Evolutionary conservation across 495 filamentous ascomycete genomes (phyloP).

Genomic region (Aspergillus leporis): DNA sequence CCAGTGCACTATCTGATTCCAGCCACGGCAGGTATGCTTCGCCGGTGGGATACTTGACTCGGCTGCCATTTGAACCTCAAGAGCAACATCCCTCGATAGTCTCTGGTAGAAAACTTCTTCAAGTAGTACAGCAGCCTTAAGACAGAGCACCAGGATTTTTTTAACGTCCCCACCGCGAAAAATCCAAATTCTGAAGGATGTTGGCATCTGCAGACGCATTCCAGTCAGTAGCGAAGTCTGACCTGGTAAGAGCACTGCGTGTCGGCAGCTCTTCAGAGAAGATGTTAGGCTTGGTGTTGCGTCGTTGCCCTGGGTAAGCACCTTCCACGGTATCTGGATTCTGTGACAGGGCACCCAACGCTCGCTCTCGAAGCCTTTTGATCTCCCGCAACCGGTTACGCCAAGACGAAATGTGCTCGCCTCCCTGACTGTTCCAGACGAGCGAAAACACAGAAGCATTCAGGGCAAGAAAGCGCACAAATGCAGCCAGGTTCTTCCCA

Average conservation of each 20-base stretch:
- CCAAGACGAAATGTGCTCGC: slow-evolving; percentile 89
- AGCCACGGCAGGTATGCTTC: too few relatives aligned
- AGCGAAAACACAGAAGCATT: slow-evolving; percentile 91
- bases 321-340: slow-evolving; percentile 36
- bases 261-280: slow-evolving; percentile 43
- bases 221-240: slow-evolving; percentile 44
- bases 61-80: too few relatives aligned
- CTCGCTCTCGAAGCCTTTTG: slow-evolving; percentile 69
- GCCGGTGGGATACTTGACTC: too few relatives aligned
- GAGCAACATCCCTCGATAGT: too few relatives aligned
- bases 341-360: slow-evolving; percentile 34
- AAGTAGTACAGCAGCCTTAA: neutral
- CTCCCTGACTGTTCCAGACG: slow-evolving; percentile 82
- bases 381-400: slow-evolving; percentile 83
- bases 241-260: slow-evolving; percentile 24
- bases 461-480: slow-evolving; percentile 85
- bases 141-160: neutral
- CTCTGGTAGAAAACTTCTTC: neutral
- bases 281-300: slow-evolving; percentile 48
- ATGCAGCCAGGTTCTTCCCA: slow-evolving; percentile 74
- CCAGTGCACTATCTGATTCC: too few relatives aligned
- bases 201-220: slow-evolving; percentile 42
- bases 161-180: slow-evolving; percentile 46
- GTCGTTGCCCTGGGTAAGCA: slow-evolving; percentile 43
- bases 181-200: slow-evolving; percentile 44